These are phyloP conservation scores for Lyophyllum decastes DNA, from an alignment of 768 basidiomycete genomes.

Conservation along the genomic window DNA sequence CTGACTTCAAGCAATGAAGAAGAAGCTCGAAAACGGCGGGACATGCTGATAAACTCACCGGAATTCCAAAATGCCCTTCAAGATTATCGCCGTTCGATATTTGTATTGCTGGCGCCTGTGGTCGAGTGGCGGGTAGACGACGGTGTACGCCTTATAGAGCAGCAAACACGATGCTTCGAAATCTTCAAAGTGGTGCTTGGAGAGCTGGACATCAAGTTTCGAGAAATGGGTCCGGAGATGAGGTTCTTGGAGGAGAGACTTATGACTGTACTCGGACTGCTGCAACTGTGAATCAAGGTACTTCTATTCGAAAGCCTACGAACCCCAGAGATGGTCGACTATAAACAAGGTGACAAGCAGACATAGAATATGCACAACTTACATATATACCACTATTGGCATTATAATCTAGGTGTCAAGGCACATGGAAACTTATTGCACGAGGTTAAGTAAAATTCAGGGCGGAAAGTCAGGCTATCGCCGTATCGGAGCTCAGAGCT, in stretches of 20 bases:
- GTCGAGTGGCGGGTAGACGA: constrained; percentile 65
- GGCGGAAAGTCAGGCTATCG: no score
- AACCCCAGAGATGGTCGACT: not conserved
- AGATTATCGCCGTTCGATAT: constrained; percentile 45
- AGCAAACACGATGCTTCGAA: constrained; percentile 40
- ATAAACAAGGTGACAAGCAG: no score
- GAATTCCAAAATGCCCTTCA: constrained; percentile 44
- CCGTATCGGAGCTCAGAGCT: no score
- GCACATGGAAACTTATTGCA: no score
- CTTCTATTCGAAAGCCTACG: not conserved
- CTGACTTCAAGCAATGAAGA: constrained; percentile 40
- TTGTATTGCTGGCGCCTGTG: constrained; percentile 58
- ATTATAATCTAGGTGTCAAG: no score
- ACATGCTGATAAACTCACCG: constrained; percentile 32
- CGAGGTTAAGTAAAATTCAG: no score
- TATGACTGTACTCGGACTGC: constrained; percentile 17
- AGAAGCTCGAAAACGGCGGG: constrained; percentile 36
- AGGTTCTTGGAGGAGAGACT: constrained; percentile 42
- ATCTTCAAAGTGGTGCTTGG: constrained; percentile 40
- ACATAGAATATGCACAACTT: no score
- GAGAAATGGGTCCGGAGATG: constrained; percentile 46
- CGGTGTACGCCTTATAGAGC: constrained; percentile 57
- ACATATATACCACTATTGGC: no score
- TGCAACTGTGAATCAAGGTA: not conserved
- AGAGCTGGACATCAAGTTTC: constrained; percentile 44